Percentiles rank a stretch among this genome's conserved stretches.
Conservation (phyloP, 306 rosid genomes). For the Senna tora region DNA sequence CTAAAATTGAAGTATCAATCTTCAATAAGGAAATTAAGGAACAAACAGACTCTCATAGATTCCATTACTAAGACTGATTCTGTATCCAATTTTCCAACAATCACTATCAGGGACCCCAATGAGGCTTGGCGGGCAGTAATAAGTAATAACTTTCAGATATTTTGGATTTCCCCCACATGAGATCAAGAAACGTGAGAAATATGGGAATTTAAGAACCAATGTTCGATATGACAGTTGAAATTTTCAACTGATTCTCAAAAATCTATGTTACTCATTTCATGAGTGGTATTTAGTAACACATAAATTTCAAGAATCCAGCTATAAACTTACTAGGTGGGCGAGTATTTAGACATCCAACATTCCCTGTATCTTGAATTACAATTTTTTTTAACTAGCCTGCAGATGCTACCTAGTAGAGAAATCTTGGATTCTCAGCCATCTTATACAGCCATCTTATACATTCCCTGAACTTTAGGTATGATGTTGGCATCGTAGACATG, state of each 20-base stretch:
- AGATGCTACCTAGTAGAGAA: neutral
- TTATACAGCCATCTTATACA: neutral
- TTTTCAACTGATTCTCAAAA: neutral
- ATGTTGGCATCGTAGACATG: neutral
- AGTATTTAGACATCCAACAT: constrained; percentile 5
- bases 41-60: constrained; percentile 2
- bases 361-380: constrained; percentile 9
- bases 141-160: constrained; percentile 7
- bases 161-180: neutral
- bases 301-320: neutral
- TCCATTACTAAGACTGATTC: neutral
- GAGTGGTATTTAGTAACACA: constrained; percentile 1
- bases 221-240: neutral
- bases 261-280: neutral
- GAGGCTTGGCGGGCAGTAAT: constrained; percentile 9
- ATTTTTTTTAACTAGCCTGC: constrained; percentile 5
- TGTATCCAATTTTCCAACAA: neutral
- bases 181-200: constrained; percentile 2
- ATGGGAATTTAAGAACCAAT: constrained; percentile 16
- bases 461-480: neutral
- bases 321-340: neutral
- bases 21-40: neutral
- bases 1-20: neutral
- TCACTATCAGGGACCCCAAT: constrained; percentile 16
- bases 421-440: neutral